Evolutionary conservation across 306 rosid genomes (phyloP).

Genomic region (Cucurbita argyrosperma): DNA sequence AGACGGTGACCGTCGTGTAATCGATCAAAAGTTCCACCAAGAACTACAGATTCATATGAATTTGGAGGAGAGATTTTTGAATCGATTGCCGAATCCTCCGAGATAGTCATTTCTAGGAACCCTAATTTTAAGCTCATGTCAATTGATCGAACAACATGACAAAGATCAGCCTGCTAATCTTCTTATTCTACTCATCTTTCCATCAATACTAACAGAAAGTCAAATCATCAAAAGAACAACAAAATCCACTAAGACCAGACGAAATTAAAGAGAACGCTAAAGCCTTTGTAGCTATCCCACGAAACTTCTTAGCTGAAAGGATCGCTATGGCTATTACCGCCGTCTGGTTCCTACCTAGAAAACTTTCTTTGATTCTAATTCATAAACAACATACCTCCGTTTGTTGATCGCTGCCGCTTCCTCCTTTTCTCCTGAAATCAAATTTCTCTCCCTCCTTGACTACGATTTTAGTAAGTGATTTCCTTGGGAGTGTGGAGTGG

Average conservation of each 20-base stretch:
- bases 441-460: not conserved
- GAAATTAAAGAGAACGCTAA: not conserved
- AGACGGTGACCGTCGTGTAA: slow-evolving; percentile 85
- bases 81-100: slow-evolving; percentile 28
- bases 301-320: not conserved
- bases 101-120: slow-evolving; percentile 26
- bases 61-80: slow-evolving; percentile 52
- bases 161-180: not conserved
- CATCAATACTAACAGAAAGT: not conserved
- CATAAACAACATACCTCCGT: not conserved
- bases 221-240: not conserved
- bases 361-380: not conserved
- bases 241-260: not conserved
- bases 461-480: too few species aligned
- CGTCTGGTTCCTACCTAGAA: not conserved
- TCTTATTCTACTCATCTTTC: not conserved
- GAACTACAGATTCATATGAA: slow-evolving; percentile 60
- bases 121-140: not conserved
- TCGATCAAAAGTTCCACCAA: slow-evolving; percentile 90
- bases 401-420: not conserved
- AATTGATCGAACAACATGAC: not conserved
- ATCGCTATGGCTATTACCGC: not conserved
- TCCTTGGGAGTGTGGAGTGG: too few species aligned
- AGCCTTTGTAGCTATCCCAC: not conserved
- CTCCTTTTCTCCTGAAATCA: not conserved